These are phyloP conservation scores for Xanthoparmelia taractica DNA, from an alignment of 495 filamentous ascomycete genomes.

Conservation along the genomic window DNA sequence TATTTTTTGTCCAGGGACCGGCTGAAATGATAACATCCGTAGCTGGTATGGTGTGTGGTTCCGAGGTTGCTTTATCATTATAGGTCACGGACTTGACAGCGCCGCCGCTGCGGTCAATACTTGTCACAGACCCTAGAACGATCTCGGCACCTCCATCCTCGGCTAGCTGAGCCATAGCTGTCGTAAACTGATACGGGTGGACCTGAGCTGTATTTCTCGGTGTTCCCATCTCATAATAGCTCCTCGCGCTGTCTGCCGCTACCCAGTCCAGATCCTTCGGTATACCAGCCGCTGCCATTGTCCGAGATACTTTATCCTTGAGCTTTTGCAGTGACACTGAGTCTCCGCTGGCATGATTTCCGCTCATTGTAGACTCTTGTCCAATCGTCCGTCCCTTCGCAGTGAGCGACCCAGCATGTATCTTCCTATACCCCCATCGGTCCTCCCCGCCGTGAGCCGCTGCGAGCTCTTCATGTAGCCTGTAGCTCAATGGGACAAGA, in stretches of 20 bases:
- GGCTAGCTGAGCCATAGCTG: conserved; percentile 72
- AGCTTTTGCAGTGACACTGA: conserved; percentile 59
- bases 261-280: conserved; percentile 88
- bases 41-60: conserved; percentile 55
- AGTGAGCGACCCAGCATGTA: conserved; percentile 67
- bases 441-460: conserved; percentile 72
- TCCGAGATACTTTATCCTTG: conserved; percentile 52
- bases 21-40: conserved; percentile 79
- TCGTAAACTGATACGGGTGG: conserved; percentile 90
- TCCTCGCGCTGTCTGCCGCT: conserved; percentile 51
- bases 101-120: conserved; percentile 49
- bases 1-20: conserved; percentile 76
- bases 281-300: conserved; percentile 53
- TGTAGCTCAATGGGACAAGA: conserved; percentile 81
- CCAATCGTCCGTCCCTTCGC: conserved; percentile 45
- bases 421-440: conserved; percentile 78
- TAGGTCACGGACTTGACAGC: conserved; percentile 67
- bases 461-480: conserved; percentile 76
- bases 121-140: conserved; percentile 55
- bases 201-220: conserved; percentile 83
- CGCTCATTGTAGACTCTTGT: conserved; percentile 29
- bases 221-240: conserved; percentile 77
- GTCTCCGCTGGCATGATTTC: conserved; percentile 21
- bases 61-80: conserved; percentile 52
- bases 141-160: conserved; percentile 67